phyloP scores from a whole-genome alignment of 345 rosid species.

The Linum usitatissimum region DNA sequence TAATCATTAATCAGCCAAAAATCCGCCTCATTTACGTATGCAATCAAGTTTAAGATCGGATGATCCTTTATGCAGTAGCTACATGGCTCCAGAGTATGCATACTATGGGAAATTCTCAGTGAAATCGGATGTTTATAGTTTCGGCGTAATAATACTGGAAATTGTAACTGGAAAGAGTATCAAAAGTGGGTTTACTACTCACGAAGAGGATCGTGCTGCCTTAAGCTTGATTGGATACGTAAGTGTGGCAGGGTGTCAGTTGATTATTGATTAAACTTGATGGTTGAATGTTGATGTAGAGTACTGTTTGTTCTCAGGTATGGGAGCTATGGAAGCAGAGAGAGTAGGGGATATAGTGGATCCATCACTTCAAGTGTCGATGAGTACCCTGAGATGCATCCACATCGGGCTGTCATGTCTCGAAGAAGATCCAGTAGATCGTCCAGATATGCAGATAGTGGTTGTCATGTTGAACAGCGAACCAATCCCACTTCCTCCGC shows the following conservation, averaged over 20 bases:
- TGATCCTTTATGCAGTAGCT: neutral
- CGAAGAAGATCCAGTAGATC: neutral
- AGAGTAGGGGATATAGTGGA: neutral
- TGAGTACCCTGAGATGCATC: neutral
- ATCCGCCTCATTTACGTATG: neutral
- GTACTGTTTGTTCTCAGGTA: neutral
- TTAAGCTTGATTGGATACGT: neutral
- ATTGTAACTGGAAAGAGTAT: neutral
- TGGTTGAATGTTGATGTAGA: neutral
- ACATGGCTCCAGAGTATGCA: neutral
- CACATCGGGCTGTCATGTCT: neutral
- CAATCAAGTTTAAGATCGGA: neutral
- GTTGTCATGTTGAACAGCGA: neutral
- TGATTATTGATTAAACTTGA: neutral
- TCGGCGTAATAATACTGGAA: neutral
- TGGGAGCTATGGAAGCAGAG: neutral
- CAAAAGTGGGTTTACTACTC: neutral
- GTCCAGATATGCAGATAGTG: neutral
- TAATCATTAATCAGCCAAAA: neutral
- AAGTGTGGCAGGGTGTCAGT: neutral
- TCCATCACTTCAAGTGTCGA: neutral
- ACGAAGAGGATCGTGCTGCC: neutral
- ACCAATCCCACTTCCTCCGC: neutral
- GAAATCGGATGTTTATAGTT: neutral
- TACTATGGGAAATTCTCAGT: neutral